Base-by-base conservation (phyloP, 768 basidiomycete genomes). In the Tulasnella sp. region DNA sequence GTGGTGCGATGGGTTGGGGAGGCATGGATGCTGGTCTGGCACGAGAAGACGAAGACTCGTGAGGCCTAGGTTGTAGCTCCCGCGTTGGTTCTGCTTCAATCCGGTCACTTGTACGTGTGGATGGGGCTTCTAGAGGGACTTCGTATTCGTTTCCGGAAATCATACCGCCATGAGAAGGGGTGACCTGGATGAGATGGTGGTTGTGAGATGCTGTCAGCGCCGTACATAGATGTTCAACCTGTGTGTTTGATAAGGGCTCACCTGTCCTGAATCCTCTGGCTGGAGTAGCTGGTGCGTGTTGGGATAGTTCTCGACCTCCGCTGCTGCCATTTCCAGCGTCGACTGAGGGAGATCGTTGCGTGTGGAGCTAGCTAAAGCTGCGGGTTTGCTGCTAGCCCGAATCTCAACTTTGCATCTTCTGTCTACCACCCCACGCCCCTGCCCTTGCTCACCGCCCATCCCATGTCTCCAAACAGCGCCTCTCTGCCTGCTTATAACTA, bases 21-120 rank as follows among this genome's bases (percentile, higher is more conserved):
- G 86, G 86, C 81, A 88, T 84, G 8, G 86, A 87, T 51, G 84
- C 75, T 50, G 86, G 86, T 44, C 85, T 74, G 59, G 81, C 80
- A 65, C 77, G 63, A 21, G 60, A 65, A 65, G 70, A 32, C 23
- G 66, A 63, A 42, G 65, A 63, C 48, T 67, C 48, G 56, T 51
- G 65, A 52, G 61, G 68, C 51, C 58, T 63, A 62, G 1, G 63
- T 66, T 71, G 60, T 45, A 68, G 67, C 11, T 66, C 58, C 56
- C 70, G 67, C 17, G 71, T 65, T 26, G 68, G 76, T 64, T 72
- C 73, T 54, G 73, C 21, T 69, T 65, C 70, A 67, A 65, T 61
- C 65, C 56, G 67, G 65, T 56, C 66, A 69, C 53, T 55, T 38
- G n/a, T 52, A 32, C 55, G 53, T 50, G 63, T 50, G 7, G 63